Conservation (phyloP, 2,329 filamentous ascomycete genomes). For the Myriosclerotinia scirpicola region DNA sequence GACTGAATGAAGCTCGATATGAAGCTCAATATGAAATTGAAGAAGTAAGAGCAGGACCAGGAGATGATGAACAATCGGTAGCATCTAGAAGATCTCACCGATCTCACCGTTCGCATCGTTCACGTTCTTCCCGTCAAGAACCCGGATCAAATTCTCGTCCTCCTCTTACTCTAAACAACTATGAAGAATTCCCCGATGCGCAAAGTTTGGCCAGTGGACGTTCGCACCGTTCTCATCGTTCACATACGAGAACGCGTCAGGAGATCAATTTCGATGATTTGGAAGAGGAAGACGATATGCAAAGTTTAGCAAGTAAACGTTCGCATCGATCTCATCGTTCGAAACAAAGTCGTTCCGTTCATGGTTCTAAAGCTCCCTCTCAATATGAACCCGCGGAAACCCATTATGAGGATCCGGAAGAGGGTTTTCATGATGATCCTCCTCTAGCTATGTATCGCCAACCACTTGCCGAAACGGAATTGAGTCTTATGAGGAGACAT, state of each 20-base stretch:
- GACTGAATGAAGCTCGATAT: conserved; percentile 45
- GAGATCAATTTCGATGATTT: conserved; percentile 13
- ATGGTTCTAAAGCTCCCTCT: conserved; percentile 24
- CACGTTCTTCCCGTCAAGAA: conserved; percentile 26
- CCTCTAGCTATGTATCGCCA: conserved; percentile 26
- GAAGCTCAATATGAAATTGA: conserved; percentile 47
- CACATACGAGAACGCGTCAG: conserved; percentile 10
- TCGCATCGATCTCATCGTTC: conserved; percentile 26
- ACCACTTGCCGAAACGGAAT: conserved; percentile 32
- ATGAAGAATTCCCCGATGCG: conserved; percentile 15
- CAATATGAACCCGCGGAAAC: conserved; percentile 11
- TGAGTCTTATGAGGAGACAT: conserved; percentile 27
- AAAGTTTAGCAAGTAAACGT: conserved; percentile 21
- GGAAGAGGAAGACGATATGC: conserved; percentile 17
- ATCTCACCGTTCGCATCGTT: conserved; percentile 32
- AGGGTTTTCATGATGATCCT: conserved; percentile 7
- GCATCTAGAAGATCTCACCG: conserved; percentile 29
- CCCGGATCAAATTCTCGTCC: conserved; percentile 20
- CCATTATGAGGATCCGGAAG: conserved; percentile 28
- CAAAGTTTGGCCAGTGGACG: conserved; percentile 21
- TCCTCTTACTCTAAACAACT: conserved; percentile 19
- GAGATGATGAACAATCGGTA: conserved; percentile 21
- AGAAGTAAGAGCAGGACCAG: background rate
- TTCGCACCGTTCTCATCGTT: conserved; percentile 26
- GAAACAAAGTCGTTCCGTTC: conserved; percentile 19